Evolutionary conservation across 164 flowering plant species (phyloP).

Genomic region (Santalum album): DNA sequence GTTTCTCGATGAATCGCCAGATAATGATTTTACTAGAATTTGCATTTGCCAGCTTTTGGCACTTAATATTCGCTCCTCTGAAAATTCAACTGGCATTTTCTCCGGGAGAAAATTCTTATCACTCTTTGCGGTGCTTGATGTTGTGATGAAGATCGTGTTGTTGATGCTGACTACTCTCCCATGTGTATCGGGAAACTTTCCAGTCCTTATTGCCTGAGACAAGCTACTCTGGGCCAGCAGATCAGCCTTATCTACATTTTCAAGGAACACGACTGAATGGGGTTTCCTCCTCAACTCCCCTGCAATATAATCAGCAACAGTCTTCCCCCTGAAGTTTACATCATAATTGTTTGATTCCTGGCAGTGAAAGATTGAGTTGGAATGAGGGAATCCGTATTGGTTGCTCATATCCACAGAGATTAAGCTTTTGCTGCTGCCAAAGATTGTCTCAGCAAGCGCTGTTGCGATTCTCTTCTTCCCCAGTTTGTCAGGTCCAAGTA

Average conservation of each 20-base stretch:
- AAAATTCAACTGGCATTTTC: neutral
- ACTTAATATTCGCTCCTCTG: conserved; percentile 10
- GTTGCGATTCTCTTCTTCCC: conserved; percentile 15
- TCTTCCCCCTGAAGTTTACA: conserved; percentile 13
- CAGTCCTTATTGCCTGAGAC: conserved; percentile 14
- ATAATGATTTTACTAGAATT: neutral
- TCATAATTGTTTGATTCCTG: conserved; percentile 2
- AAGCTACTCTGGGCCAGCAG: conserved; percentile 14
- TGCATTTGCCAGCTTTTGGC: conserved; percentile 16
- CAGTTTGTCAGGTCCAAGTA: conserved; percentile 16
- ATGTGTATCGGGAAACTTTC: conserved; percentile 17
- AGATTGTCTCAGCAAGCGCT: conserved; percentile 15
- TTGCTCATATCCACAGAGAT: conserved; percentile 14
- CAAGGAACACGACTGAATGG: conserved; percentile 15
- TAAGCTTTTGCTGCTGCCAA: conserved; percentile 7
- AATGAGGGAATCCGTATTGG: conserved; percentile 8
- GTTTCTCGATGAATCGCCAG: conserved; percentile 4
- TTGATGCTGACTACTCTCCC: conserved; percentile 14
- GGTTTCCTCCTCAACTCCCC: conserved; percentile 9
- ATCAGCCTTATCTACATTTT: conserved; percentile 16
- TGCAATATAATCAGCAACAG: conserved; percentile 12
- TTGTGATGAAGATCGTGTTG: conserved; percentile 12
- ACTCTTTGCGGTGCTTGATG: conserved; percentile 2
- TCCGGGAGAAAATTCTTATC: neutral
- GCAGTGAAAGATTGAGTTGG: conserved; percentile 12